Conservation (phyloP, 2,329 filamentous ascomycete species). For the Didymella segeticola region DNA sequence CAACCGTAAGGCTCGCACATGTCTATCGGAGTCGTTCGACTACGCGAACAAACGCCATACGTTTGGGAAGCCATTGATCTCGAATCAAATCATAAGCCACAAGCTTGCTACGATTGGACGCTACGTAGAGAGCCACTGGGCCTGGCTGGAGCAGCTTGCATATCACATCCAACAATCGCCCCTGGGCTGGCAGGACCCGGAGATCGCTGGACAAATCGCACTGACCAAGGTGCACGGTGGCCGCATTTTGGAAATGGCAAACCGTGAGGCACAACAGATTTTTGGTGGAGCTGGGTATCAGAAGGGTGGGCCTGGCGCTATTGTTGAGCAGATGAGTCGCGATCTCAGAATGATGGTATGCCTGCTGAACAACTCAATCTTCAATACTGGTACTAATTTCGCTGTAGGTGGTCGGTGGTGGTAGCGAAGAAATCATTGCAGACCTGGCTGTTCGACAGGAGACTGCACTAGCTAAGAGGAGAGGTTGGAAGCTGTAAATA, state of each 20-base stretch:
- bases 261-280: conserved; percentile 62
- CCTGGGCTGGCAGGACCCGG: conserved; percentile 48
- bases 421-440: conserved; percentile 63
- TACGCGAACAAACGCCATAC: conserved; percentile 63
- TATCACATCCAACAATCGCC: conserved; percentile 59
- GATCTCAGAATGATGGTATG: conserved; percentile 62
- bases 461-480: conserved; percentile 45
- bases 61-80: conserved; percentile 65
- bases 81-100: conserved; percentile 64
- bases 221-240: conserved; percentile 59
- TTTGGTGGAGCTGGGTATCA: conserved; percentile 62
- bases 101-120: conserved; percentile 67
- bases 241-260: conserved; percentile 58
- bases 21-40: conserved; percentile 59
- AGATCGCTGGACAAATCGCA: conserved; percentile 50
- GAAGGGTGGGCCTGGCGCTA: conserved; percentile 56
- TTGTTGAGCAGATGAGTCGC: conserved; percentile 61
- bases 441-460: conserved; percentile 62
- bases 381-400: conserved; percentile 6
- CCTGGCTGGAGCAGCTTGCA: conserved; percentile 67
- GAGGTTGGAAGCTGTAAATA: conserved; percentile 54
- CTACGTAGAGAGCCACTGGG: conserved; percentile 67
- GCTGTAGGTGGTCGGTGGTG: conserved; percentile 54
- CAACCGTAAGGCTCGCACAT: conserved; percentile 65
- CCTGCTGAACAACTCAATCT: conserved; percentile 3